These are phyloP conservation scores for Kazachstania taianensis DNA, from an alignment of 805 yeast species.

Conservation along the genomic window DNA sequence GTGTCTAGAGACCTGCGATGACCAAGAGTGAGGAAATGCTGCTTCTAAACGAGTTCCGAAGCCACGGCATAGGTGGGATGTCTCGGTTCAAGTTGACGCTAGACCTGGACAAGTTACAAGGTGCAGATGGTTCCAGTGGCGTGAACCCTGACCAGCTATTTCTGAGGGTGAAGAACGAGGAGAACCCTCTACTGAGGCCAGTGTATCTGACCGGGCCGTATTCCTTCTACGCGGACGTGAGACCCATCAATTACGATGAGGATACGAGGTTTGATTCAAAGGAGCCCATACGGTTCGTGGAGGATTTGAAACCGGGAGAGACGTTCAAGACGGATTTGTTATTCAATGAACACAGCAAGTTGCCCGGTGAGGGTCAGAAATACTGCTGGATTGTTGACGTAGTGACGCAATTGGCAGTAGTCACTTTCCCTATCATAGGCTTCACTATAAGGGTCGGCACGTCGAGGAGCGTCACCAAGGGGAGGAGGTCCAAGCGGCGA, in stretches of 20 bases:
- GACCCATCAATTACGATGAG: slow-evolving; percentile 54
- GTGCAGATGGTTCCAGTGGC: slow-evolving; percentile 6
- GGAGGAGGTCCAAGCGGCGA: slow-evolving; percentile 5
- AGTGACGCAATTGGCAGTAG: slow-evolving; percentile 68
- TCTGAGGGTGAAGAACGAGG: slow-evolving; percentile 59
- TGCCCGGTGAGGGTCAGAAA: slow-evolving; percentile 16
- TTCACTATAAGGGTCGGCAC: slow-evolving; percentile 54
- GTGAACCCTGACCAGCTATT: slow-evolving; percentile 17
- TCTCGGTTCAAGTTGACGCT: slow-evolving; percentile 19
- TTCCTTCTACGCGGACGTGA: slow-evolving; percentile 71
- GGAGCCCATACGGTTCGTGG: slow-evolving; percentile 37
- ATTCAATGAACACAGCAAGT: slow-evolving; percentile 34
- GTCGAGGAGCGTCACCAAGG: slow-evolving; percentile 23
- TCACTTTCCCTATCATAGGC: slow-evolving; percentile 54
- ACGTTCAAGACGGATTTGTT: slow-evolving; percentile 47
- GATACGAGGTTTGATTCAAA: slow-evolving; percentile 30
- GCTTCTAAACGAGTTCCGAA: slow-evolving; percentile 15
- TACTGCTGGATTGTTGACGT: slow-evolving; percentile 77
- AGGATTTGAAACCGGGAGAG: slow-evolving; percentile 63
- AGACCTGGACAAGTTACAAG: slow-evolving; percentile 10
- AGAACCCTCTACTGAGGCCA: slow-evolving; percentile 64
- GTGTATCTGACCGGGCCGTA: slow-evolving; percentile 87
- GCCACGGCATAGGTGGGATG: slow-evolving; percentile 25
- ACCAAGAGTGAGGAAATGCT: too few relatives aligned
- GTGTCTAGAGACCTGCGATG: too few relatives aligned